Percentiles rank a stretch among this genome's conserved stretches.
Evolutionary conservation across 192 early-diverging fungal species (phyloP).

Genomic region (Rhizoclosmatium globosum): DNA sequence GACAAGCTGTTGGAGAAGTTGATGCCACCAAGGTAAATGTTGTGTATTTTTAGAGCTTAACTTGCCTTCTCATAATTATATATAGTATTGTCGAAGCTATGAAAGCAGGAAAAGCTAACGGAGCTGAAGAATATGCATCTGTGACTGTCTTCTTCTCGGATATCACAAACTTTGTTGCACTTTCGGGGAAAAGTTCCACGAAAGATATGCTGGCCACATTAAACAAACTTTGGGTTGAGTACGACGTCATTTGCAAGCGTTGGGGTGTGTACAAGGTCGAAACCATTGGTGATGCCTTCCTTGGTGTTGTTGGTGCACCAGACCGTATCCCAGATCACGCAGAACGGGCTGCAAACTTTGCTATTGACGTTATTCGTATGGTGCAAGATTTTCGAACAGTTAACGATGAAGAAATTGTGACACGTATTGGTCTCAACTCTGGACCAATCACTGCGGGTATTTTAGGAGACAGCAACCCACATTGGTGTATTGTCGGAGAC

Average conservation of each 20-base stretch:
- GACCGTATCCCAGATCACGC: conserved; percentile 39
- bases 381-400: conserved; percentile 41
- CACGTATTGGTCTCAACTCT: conserved; percentile 53
- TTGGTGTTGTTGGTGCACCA: conserved; percentile 36
- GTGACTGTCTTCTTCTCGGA: conserved; percentile 58
- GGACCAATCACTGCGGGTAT: conserved; percentile 57
- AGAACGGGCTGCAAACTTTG: conserved; percentile 38
- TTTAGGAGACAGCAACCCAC: conserved; percentile 51
- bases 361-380: conserved; percentile 48
- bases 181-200: conserved; percentile 38
- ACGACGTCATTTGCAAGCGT: conserved; percentile 50
- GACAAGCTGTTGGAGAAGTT: conserved; percentile 44
- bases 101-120: conserved; percentile 48
- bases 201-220: conserved; percentile 50
- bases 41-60: not conserved
- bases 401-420: conserved; percentile 43
- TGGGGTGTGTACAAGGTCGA: conserved; percentile 58
- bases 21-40: conserved; percentile 37
- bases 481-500: conserved; percentile 56
- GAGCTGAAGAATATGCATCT: conserved; percentile 44
- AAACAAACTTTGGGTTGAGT: conserved; percentile 41
- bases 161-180: conserved; percentile 50
- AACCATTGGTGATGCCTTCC: conserved; percentile 52
- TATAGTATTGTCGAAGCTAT: conserved; percentile 42
- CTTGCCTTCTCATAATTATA: not conserved